These are phyloP conservation scores for Globisporangium recalcitrans DNA, from an alignment of 352 stramenopile species.

Conservation along the genomic window DNA sequence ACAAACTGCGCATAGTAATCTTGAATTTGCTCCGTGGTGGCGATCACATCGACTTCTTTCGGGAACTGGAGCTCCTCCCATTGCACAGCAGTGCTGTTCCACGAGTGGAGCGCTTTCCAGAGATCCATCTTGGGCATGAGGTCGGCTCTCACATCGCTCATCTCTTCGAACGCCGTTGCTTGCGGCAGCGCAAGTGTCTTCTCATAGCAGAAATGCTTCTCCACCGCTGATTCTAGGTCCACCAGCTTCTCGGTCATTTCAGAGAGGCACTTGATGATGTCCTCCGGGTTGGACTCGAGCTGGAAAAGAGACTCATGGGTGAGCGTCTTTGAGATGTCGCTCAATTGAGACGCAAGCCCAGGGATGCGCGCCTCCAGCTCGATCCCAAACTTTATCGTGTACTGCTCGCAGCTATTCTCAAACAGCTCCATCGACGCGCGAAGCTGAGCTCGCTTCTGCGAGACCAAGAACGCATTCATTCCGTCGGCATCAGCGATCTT, in stretches of 20 bases:
- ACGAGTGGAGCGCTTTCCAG: constrained; percentile 73
- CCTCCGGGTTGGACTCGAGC: constrained; percentile 36
- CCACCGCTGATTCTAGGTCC: constrained; percentile 27
- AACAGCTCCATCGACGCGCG: constrained; percentile 76
- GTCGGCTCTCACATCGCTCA: constrained; percentile 68
- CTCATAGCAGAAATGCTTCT: constrained; percentile 48
- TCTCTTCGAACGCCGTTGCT: constrained; percentile 72
- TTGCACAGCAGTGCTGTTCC: constrained; percentile 35
- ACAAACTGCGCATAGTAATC: constrained; percentile 48
- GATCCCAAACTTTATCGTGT: constrained; percentile 68
- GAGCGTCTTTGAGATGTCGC: constrained; percentile 28
- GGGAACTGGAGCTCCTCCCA: constrained; percentile 58
- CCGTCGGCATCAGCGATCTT: constrained; percentile 65
- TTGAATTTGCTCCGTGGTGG: constrained; percentile 64
- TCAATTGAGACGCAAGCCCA: constrained; percentile 29
- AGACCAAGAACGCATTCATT: constrained; percentile 69
- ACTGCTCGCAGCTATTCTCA: constrained; percentile 62
- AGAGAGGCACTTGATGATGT: constrained; percentile 44
- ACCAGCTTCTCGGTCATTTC: constrained; percentile 29
- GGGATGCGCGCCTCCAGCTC: constrained; percentile 62
- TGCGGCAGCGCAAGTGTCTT: constrained; percentile 50
- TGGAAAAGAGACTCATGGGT: constrained; percentile 37
- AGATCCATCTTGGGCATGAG: constrained; percentile 75
- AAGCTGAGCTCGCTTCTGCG: constrained; percentile 67
- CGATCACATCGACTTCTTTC: constrained; percentile 55